Conservation (phyloP, 2,329 filamentous ascomycete species). For the Niveomyces coronatus region DNA sequence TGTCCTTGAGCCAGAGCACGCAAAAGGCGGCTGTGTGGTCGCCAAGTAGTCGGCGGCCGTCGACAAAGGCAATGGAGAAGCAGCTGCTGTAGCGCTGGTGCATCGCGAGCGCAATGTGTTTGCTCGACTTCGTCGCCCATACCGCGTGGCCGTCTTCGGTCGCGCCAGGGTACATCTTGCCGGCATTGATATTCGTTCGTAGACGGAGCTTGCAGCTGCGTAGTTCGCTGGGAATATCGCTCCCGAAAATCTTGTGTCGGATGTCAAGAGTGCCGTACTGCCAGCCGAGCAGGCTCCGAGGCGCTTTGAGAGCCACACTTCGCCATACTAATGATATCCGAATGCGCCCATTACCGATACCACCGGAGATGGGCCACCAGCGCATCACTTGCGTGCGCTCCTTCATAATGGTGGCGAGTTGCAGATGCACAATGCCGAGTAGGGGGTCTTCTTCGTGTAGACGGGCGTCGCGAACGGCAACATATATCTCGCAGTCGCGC, state of each 20-base stretch:
- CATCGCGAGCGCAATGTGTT: conserved; percentile 40
- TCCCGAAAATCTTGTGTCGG: conserved; percentile 34
- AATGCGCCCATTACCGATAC: conserved; percentile 60
- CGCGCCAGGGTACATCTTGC: conserved; percentile 42
- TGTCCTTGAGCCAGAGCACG: conserved; percentile 59
- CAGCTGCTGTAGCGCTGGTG: conserved; percentile 45
- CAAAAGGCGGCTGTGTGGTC: conserved; percentile 52
- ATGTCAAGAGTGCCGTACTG: conserved; percentile 62
- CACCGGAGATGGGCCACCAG: conserved; percentile 57
- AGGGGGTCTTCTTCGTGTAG: conserved; percentile 61
- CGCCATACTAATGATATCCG: conserved; percentile 65
- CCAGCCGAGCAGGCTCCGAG: conserved; percentile 53
- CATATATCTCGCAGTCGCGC: conserved; percentile 54
- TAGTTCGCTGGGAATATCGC: conserved; percentile 37
- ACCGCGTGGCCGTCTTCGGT: conserved; percentile 27
- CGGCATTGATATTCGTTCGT: conserved; percentile 44
- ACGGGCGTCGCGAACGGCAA: conserved; percentile 56
- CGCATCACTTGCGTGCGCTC: conserved; percentile 54
- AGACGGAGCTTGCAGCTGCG: conserved; percentile 46
- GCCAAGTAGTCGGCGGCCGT: conserved; percentile 26
- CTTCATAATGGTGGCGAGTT: conserved; percentile 50
- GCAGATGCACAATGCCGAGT: conserved; percentile 60
- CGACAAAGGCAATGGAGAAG: conserved; percentile 46
- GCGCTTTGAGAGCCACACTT: conserved; percentile 53
- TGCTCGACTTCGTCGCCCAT: conserved; percentile 44